These are phyloP conservation scores for Chlorella sorokiniana DNA, from an alignment of 139 green algal species.

Conservation along the genomic window DNA sequence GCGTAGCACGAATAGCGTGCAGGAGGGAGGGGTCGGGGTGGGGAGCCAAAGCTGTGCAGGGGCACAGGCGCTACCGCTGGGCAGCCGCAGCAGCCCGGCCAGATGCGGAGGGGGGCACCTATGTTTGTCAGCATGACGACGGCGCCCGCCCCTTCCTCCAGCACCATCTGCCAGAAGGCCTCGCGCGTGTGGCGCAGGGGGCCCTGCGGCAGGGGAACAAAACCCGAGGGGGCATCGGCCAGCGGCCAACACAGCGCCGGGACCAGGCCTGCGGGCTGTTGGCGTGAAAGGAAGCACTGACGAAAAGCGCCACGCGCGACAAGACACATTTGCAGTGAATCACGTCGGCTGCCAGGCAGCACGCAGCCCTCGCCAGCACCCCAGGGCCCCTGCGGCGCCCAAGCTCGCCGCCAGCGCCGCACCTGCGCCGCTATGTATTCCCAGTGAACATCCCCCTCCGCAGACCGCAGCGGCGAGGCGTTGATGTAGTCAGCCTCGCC, in stretches of 20 bases:
- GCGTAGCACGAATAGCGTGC: no score
- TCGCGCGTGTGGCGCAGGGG: slow-evolving; percentile 55
- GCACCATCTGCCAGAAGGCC: slow-evolving; percentile 74
- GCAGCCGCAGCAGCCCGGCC: no score
- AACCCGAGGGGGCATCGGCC: slow-evolving; percentile 31
- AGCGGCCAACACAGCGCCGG: background rate
- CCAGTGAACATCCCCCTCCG: slow-evolving; percentile 4
- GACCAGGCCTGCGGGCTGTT: background rate
- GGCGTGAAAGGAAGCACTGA: no score
- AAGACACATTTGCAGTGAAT: no score
- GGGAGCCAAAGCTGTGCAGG: no score
- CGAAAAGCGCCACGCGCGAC: no score
- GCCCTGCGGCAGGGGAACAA: slow-evolving; percentile 46
- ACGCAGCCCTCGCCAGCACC: no score
- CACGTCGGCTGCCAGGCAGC: no score
- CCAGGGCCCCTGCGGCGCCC: no score
- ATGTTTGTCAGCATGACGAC: slow-evolving; percentile 70
- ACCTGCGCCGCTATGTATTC: slow-evolving; percentile 48
- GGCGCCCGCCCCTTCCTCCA: slow-evolving; percentile 40
- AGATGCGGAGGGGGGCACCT: no score
- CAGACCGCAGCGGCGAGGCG: slow-evolving; percentile 39
- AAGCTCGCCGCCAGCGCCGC: background rate
- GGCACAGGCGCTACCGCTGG: no score
- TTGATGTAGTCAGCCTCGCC: slow-evolving; percentile 53
- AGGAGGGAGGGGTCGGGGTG: no score